These are phyloP conservation scores for Yamadazyma friedrichii DNA, from an alignment of 1,139 yeast genomes.

Conservation along the genomic window DNA sequence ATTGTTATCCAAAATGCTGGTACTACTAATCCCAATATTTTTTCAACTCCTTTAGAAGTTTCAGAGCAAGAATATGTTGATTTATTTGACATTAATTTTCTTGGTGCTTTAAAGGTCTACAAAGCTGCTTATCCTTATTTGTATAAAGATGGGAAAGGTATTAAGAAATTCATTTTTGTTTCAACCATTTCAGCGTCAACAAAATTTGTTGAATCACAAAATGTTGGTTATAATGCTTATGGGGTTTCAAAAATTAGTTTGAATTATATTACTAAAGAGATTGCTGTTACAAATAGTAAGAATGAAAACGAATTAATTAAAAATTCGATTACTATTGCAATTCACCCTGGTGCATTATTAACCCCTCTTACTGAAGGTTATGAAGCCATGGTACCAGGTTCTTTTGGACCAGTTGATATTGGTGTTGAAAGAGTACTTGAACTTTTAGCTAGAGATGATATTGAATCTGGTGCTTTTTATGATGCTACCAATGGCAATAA, in stretches of 20 bases:
- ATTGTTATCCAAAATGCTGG: slow-evolving; percentile 14
- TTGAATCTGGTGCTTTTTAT: slow-evolving; percentile 1
- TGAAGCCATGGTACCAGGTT: not conserved
- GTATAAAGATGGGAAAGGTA: slow-evolving; percentile 3
- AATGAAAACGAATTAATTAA: slow-evolving; percentile 4
- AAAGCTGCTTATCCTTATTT: slow-evolving; percentile 7
- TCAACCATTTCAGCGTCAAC: slow-evolving; percentile 7
- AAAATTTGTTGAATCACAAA: not conserved
- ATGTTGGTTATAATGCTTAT: slow-evolving; percentile 10
- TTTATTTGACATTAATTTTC: slow-evolving; percentile 8
- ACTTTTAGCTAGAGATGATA: not conserved
- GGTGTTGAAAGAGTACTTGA: not conserved
- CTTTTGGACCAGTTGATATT: not conserved
- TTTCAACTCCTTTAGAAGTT: not conserved
- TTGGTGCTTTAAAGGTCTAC: slow-evolving; percentile 5
- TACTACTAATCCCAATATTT: not conserved
- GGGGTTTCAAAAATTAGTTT: slow-evolving; percentile 14
- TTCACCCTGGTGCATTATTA: slow-evolving; percentile 12
- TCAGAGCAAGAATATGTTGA: slow-evolving; percentile 5
- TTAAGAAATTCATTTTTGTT: slow-evolving; percentile 10
- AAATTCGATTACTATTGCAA: slow-evolving; percentile 8
- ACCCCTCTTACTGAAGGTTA: slow-evolving; percentile 4
- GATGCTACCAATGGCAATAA: not conserved
- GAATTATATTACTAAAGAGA: slow-evolving; percentile 11
- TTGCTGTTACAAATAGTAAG: slow-evolving; percentile 8